Base-by-base conservation (phyloP, 2,329 filamentous ascomycete genomes). In the Aspergillus viridinutans region DNA sequence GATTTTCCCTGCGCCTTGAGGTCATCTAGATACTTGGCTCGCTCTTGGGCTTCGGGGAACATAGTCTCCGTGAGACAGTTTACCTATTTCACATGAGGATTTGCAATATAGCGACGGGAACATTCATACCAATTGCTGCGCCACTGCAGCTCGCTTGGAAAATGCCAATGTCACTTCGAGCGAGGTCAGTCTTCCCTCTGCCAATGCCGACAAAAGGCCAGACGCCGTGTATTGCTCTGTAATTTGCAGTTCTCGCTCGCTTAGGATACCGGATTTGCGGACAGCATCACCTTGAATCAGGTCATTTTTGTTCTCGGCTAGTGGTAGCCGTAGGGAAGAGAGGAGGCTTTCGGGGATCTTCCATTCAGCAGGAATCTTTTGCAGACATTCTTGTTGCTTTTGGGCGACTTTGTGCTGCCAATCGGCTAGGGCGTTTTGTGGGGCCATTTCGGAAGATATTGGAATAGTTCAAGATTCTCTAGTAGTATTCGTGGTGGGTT, bases 111-210 rank as follows among this genome's bases (percentile, higher is more conserved):
- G 1, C 6, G 5, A 17, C 14, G 1, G 5, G 14, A 17, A 38
- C 32, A 38, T 38, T 55, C 61, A 66, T 35, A 72, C 71, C 64
- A 72, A 54, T 55, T 72, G 70, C 14, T 73, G 71, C 3, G 70
- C 71, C 3, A 72, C 59, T 0, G 69, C 69, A 3, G 71, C 70
- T 14, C 71, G 64, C 43, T 72, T 71, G 57, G 65, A 71, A 59
- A 80, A 86, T 0, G 83, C 83, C 2, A 68, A 70, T 0, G 75
- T 72, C 0, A 84, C 80, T 21, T 80, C 73, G 0, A 69, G 57
- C 0, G 75, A 70, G 3, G 64, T 73, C 50, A 73, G 64, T 4
- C 58, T 62, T 0, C 70, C 64, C 0, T 51, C 42, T 0, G 61
- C 50, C 6, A 78, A 60, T 4, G 65, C 64, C 3, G 56, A 54